Evolutionary conservation across 2,329 filamentous ascomycete species (phyloP).

Genomic region (Fusarium verticillioides): DNA sequence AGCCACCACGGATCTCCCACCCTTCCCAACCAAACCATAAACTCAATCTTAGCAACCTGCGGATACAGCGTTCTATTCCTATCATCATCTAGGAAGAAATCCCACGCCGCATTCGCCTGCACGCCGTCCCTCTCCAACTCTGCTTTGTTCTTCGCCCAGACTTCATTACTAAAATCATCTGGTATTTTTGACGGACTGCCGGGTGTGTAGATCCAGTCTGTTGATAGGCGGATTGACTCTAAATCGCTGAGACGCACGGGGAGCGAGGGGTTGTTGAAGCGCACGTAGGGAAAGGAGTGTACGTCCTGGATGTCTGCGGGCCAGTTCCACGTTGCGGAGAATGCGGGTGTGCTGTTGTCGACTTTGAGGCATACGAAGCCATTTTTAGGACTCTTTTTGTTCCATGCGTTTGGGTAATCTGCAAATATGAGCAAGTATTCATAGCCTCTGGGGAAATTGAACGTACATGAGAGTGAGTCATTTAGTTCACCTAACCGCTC

Average conservation of each 20-base stretch:
- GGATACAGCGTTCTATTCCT: slow-evolving; percentile 37
- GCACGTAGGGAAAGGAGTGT: slow-evolving; percentile 43
- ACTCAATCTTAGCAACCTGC: slow-evolving; percentile 37
- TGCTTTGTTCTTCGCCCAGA: slow-evolving; percentile 32
- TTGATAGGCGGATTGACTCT: slow-evolving; percentile 33
- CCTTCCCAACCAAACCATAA: slow-evolving; percentile 43
- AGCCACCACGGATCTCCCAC: slow-evolving; percentile 45
- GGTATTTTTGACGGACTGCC: slow-evolving; percentile 13
- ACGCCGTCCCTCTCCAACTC: slow-evolving; percentile 6
- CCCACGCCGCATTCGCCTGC: slow-evolving; percentile 42
- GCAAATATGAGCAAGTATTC: neutral
- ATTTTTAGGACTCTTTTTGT: slow-evolving; percentile 35
- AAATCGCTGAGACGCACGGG: slow-evolving; percentile 38
- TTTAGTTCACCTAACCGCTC: slow-evolving; percentile 25
- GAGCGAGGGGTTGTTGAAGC: slow-evolving; percentile 32
- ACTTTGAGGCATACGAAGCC: slow-evolving; percentile 42
- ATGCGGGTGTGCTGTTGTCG: slow-evolving; percentile 39
- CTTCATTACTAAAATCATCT: slow-evolving; percentile 15
- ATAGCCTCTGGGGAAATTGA: fast-evolving
- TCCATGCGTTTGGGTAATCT: slow-evolving; percentile 46
- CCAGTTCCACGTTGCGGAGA: slow-evolving; percentile 42
- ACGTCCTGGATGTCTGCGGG: slow-evolving; percentile 39
- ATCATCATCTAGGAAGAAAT: slow-evolving; percentile 43
- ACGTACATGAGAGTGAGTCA: slow-evolving; percentile 32
- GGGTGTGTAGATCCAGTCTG: slow-evolving; percentile 41